A percentile compares a stretch with the other conserved stretches of the same genome.
Evolutionary conservation across 2,329 filamentous ascomycete genomes (phyloP).

Genomic region (Lachnum nothofagi): DNA sequence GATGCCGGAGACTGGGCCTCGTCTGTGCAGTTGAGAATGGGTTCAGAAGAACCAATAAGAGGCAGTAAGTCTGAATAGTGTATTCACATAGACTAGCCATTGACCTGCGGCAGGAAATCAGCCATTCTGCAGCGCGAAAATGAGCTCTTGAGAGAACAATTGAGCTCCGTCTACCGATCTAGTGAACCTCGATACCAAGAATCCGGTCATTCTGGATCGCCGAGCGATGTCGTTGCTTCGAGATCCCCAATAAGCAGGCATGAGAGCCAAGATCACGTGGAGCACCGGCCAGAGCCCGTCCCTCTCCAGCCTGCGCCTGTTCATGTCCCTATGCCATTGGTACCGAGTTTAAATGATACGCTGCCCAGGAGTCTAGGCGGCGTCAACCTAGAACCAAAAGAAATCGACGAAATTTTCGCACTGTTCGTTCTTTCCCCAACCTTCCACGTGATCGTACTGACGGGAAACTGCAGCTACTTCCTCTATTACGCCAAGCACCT

Average conservation of each 20-base stretch:
- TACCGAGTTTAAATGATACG: neutral
- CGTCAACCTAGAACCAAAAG: constrained; percentile 4
- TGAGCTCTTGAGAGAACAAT: constrained; percentile 8
- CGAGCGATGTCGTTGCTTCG: constrained; percentile 5
- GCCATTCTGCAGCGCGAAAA: constrained; percentile 13
- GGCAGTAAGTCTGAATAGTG: constrained; percentile 5
- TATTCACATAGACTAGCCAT: neutral
- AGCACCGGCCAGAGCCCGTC: neutral
- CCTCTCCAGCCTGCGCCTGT: neutral
- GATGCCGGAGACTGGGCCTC: constrained; percentile 8
- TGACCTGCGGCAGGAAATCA: constrained; percentile 6
- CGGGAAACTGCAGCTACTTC: constrained; percentile 7
- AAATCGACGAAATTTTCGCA: constrained; percentile 12
- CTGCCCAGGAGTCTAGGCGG: constrained; percentile 6
- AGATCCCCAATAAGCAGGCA: constrained; percentile 8
- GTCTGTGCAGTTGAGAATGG: constrained; percentile 11
- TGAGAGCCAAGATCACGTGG: constrained; percentile 2
- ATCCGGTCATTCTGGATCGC: constrained; percentile 5
- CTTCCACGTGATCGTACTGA: neutral
- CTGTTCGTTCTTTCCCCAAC: constrained; percentile 2
- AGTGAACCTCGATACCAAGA: constrained; percentile 1
- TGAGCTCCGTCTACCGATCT: constrained; percentile 2
- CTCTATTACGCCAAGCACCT: constrained; percentile 10
- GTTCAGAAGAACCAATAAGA: constrained; percentile 12
- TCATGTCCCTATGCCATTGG: neutral